Base-by-base conservation (phyloP, 345 rosid genomes). In the Melastoma malabathricum region DNA sequence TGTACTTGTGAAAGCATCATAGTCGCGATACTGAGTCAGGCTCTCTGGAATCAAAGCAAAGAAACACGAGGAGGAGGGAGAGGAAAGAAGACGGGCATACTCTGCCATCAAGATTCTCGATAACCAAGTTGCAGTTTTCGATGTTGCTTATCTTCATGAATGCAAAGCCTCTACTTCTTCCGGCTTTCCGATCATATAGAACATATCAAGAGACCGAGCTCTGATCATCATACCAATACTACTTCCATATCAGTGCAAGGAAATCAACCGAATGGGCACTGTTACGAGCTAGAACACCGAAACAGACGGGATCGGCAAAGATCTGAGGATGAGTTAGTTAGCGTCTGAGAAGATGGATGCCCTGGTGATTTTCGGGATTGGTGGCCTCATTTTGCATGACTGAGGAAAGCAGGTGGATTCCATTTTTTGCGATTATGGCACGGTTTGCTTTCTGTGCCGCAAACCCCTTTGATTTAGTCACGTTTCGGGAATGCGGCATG, bases 151-250 rank as follows among this genome's bases (percentile, higher is more conserved):
- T 92, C 4, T 89, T 82, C 45, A 84, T 95, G 48, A 92, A 92
- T 10, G 93, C 96, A 25, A 84, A 92, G 10, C 98, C 98, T 66
- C 87, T 76, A 62, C 95, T 86, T 65, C 71, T 84, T 51, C 95
- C 95, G 3, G 87, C 80, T 6, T 78, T 71, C 68, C 95, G 79
- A 43, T 90, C 63, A 48, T 90, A 84, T 44, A 90, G 89, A 58
- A 90, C 96, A 85, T 83, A 45, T 9, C 41, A 34, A 9, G 12
- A 34, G 41, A 8, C 41, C 41, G 12, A 1, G 12, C 12, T 9
- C 10, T 29, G 1, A 29, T 29, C 12, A 34, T 34, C 41, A 34
- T 34, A 34, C 41, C 41, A 8, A 12, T 8, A 34, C 41, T 34
- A 9, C 8, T 10, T 29, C 38, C 38, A 29, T 29, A 29, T 4